Evolutionary conservation across 2,329 filamentous ascomycete species (phyloP), one percentile per base, ranked within the genome.

Genomic region (Esteya vermicola): DNA sequence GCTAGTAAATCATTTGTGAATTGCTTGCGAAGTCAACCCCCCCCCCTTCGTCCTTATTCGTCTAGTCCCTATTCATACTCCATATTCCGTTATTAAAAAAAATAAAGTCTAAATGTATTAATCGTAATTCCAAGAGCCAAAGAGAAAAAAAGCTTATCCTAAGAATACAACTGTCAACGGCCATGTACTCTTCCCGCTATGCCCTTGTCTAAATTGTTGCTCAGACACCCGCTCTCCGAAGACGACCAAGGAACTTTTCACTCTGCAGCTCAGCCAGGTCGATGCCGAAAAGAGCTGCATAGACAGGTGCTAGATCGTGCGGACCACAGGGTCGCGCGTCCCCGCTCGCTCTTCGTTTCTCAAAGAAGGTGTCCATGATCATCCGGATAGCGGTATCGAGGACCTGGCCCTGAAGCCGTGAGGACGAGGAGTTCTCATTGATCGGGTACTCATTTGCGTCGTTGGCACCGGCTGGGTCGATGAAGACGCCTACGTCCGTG

Each of bases 271-370:
- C 34, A 9, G 34, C 34, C 22, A 36, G 23, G 14, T 27, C 34
- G 13, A 36, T 36, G 22, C 34, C 22, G 19, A 36, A 36, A 25
- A 36, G 34, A 10, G 34, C 22, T 9, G 34, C 34, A 21, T 36
- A 36, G 22, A 26, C 34, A 13, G 34, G 34, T 25, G 34, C 22
- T 19, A 36, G 8, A 27, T 36, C 34, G 13, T 36, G 34, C 3
- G 34, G 34, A 12, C 34, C 23, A 27, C 34, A 36, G 5, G 33
- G 33, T 18, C 34, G 22, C 13, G 34, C 22, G 34, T 26, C 33
- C 23, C 34, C 34, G 34, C 34, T 36, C 7, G 34, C 34, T 16
- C 27, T 27, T 19, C 34, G 34, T 18, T 36, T 36, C 34, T 36
- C 21, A 13, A 36, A 2, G 34, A 36, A 36, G n/a, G 26, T 36